Conservation (phyloP, 106 monocot species). For the Allium cepa region DNA sequence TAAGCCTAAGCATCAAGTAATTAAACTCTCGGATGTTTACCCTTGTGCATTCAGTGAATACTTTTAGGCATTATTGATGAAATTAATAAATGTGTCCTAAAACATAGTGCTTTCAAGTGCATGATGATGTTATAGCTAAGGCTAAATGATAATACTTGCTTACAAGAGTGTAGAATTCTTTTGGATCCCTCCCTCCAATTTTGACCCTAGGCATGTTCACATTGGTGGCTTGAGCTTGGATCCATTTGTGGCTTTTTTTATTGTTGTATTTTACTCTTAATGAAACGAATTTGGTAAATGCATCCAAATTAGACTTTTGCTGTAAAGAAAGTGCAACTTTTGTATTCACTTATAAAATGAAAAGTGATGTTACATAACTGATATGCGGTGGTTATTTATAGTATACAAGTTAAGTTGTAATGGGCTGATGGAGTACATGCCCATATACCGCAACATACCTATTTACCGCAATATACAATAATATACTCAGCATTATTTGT, state of each 20-base stretch:
- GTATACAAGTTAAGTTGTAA: no score
- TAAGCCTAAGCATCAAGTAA: no score
- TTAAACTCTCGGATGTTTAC: no score
- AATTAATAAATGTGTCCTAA: background rate
- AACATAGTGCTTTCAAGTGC: background rate
- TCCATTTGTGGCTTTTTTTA: slow-evolving; percentile 63
- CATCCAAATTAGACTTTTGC: no score
- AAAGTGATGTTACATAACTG: no score
- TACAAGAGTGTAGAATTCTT: slow-evolving; percentile 65
- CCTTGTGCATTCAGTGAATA: background rate
- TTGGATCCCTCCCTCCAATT: slow-evolving; percentile 39
- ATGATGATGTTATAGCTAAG: background rate
- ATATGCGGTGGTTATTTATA: no score
- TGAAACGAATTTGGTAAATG: slow-evolving; percentile 35
- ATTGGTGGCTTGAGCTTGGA: slow-evolving; percentile 51
- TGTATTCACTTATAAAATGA: no score
- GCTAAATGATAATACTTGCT: background rate
- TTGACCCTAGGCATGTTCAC: slow-evolving; percentile 37
- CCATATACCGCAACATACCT: no score
- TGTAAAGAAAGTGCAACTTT: no score
- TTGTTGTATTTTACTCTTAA: slow-evolving; percentile 42
- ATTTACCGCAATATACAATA: no score
- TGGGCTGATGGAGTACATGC: no score
- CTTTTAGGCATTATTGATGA: background rate
- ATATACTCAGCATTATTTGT: no score